Percentiles rank a stretch among this genome's conserved stretches.
Evolutionary conservation across 176 grass and related monocot genomes (phyloP).

Genomic region (Leersia perrieri): DNA sequence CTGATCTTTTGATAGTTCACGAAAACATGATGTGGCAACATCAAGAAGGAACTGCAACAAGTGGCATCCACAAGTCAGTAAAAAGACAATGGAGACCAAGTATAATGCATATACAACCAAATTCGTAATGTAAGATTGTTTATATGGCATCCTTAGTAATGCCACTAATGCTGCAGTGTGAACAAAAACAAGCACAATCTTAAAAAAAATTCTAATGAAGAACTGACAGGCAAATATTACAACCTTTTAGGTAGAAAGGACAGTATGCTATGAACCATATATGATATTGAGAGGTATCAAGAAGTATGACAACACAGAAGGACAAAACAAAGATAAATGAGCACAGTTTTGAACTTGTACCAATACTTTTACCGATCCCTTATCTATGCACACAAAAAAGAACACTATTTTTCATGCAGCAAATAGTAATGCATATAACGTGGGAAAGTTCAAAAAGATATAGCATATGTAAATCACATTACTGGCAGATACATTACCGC

Average conservation of each 20-base stretch:
- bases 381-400: background rate
- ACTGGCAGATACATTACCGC: slow-evolving; percentile 37
- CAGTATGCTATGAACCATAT: background rate
- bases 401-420: background rate
- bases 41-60: slow-evolving; percentile 78
- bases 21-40: slow-evolving; percentile 46
- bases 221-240: background rate
- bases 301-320: slow-evolving; percentile 11
- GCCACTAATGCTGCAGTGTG: background rate
- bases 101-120: slow-evolving; percentile 5
- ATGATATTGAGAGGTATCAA: background rate
- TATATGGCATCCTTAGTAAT: background rate
- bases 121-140: background rate
- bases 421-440: background rate
- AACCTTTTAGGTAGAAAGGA: background rate
- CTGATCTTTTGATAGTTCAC: slow-evolving; percentile 76
- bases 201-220: background rate
- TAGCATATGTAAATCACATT: slow-evolving; percentile 16
- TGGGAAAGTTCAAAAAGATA: slow-evolving; percentile 7
- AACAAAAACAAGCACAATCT: background rate
- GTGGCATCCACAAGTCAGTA: slow-evolving; percentile 3
- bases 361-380: background rate
- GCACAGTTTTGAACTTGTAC: background rate
- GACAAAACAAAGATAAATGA: background rate
- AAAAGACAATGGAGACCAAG: slow-evolving; percentile 4